These are phyloP conservation scores for Fusarium sulawesiense DNA, from an alignment of 2,329 filamentous ascomycete genomes.

Conservation along the genomic window DNA sequence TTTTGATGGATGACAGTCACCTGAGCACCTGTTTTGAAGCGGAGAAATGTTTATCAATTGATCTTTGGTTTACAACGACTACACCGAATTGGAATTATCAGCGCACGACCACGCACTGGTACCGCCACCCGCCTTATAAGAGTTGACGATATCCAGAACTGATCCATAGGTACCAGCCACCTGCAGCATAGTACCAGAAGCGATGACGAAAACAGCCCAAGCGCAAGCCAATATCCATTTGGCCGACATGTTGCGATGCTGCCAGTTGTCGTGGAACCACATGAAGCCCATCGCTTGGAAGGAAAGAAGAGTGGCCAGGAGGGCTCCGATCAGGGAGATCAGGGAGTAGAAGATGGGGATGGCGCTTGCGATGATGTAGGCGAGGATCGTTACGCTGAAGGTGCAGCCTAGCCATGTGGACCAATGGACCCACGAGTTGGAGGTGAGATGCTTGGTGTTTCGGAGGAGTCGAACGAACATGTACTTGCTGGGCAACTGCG, in stretches of 20 bases:
- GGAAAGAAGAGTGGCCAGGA: constrained; percentile 47
- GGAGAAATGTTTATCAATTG: not conserved
- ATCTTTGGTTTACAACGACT: not conserved
- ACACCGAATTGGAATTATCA: constrained; percentile 54
- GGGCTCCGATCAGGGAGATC: constrained; percentile 46
- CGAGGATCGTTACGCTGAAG: constrained; percentile 35
- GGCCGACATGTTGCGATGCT: constrained; percentile 6
- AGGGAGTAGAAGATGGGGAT: constrained; percentile 44
- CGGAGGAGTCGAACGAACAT: constrained; percentile 37
- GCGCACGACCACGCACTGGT: constrained; percentile 56
- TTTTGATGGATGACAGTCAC: not conserved
- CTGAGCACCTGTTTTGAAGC: not conserved
- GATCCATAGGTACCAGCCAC: constrained; percentile 60
- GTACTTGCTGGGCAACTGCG: constrained; percentile 23
- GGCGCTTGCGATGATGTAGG: constrained; percentile 45
- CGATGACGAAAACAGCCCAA: constrained; percentile 24
- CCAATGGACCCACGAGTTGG: constrained; percentile 48
- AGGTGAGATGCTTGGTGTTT: constrained; percentile 46
- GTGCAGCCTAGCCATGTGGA: constrained; percentile 48
- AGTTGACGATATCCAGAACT: constrained; percentile 50
- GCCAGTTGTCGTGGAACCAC: constrained; percentile 48
- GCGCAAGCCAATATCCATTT: constrained; percentile 11
- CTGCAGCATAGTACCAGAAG: constrained; percentile 52
- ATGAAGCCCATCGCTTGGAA: constrained; percentile 47
- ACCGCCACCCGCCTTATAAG: constrained; percentile 52